A percentile compares a stretch with the other conserved stretches of the same genome.
These are phyloP conservation scores for Wickerhamiella qilinensis DNA, from an alignment of 805 yeast genomes.

Conservation along the genomic window DNA sequence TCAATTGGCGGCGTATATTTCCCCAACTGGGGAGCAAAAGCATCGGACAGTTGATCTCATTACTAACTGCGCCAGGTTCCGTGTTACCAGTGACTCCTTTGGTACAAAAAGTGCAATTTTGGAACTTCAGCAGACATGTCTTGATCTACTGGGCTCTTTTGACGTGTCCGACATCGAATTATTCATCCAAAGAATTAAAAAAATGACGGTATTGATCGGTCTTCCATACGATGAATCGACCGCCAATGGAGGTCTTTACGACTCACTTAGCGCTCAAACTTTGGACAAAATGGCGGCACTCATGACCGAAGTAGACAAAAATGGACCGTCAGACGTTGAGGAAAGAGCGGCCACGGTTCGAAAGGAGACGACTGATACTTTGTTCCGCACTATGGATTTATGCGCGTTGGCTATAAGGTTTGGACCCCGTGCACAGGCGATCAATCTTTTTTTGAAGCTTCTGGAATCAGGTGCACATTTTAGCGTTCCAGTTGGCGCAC, in stretches of 20 bases:
- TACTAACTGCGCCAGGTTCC: conserved; percentile 10
- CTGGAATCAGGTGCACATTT: not conserved
- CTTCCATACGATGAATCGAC: not conserved
- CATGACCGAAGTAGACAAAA: no score
- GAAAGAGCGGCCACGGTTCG: no score
- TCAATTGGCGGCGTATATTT: conserved; percentile 1
- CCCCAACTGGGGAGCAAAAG: conserved; percentile 1
- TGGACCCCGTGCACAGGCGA: not conserved
- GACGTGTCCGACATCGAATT: not conserved
- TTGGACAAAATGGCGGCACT: no score
- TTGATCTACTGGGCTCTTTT: not conserved
- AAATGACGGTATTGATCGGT: not conserved
- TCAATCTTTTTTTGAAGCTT: not conserved
- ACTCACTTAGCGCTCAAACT: no score
- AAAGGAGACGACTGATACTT: no score
- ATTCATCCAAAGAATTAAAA: no score
- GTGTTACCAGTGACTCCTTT: conserved; percentile 2
- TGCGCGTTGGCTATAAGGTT: no score
- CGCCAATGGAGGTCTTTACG: no score
- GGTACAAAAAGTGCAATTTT: not conserved
- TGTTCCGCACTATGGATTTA: no score
- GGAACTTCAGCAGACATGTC: not conserved
- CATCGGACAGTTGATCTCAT: conserved; percentile 5
- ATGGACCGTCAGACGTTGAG: no score
- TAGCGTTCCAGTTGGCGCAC: not conserved